Percentiles rank a stretch among this genome's conserved stretches.
phyloP scores from a whole-genome alignment of 176 grass and related monocot genomes.

The Musa acuminata region DNA sequence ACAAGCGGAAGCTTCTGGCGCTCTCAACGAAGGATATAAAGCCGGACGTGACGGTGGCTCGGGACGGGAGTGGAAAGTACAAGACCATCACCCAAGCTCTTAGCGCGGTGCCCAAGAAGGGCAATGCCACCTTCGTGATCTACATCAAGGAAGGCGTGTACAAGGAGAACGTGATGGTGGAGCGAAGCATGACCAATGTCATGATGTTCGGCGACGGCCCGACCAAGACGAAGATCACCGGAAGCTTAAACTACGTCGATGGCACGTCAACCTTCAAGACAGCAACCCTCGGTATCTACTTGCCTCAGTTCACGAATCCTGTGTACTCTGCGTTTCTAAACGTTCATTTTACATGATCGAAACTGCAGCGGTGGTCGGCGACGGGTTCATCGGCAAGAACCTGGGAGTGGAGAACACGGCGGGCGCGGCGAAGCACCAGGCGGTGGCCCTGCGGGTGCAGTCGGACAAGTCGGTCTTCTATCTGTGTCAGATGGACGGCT shows the following conservation, averaged over 20 bases:
- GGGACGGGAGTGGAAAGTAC: slow-evolving; percentile 59
- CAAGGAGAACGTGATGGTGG: slow-evolving; percentile 44
- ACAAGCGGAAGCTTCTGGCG: neutral
- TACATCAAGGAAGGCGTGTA: slow-evolving; percentile 70
- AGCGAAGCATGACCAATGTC: slow-evolving; percentile 32
- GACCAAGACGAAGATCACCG: slow-evolving; percentile 41
- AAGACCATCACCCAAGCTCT: slow-evolving; percentile 54
- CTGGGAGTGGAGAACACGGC: slow-evolving; percentile 67
- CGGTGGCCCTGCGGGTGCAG: slow-evolving; percentile 56
- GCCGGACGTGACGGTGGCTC: slow-evolving; percentile 39
- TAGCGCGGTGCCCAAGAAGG: slow-evolving; percentile 32
- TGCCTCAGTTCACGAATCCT: no score
- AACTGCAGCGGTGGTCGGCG: slow-evolving; percentile 38
- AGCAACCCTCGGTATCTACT: slow-evolving; percentile 36
- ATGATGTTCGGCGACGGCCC: slow-evolving; percentile 47
- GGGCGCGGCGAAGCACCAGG: slow-evolving; percentile 64
- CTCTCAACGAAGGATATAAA: neutral
- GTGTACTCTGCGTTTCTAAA: no score
- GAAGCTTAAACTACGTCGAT: slow-evolving; percentile 28
- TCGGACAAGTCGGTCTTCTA: slow-evolving; percentile 64
- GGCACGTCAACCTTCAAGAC: slow-evolving; percentile 55
- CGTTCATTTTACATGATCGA: no score
- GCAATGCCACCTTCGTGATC: slow-evolving; percentile 32
- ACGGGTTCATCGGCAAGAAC: slow-evolving; percentile 55
- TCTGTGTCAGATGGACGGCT: slow-evolving; percentile 48